Conservation (phyloP, 2,329 filamentous ascomycete genomes). For the Penicillium sp. region DNA sequence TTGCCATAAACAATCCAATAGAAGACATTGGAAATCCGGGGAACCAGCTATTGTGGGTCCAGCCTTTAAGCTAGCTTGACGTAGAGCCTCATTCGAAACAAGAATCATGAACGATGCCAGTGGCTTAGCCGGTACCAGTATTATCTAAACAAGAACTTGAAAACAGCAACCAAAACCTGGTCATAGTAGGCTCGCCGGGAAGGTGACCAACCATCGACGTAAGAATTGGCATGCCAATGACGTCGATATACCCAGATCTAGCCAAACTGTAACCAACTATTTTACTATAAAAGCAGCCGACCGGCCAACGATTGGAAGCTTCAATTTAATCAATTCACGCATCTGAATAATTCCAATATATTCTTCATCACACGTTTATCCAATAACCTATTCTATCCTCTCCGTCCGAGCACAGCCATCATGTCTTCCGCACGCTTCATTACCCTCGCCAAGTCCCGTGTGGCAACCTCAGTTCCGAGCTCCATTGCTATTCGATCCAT, state of each 20-base stretch:
- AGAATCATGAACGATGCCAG: not conserved
- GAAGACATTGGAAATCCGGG: not conserved
- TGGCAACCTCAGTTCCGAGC: slow-evolving; percentile 17
- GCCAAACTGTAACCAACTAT: slow-evolving; percentile 8
- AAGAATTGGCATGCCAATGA: slow-evolving; percentile 23
- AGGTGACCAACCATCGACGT: slow-evolving; percentile 29
- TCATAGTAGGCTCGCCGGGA: not conserved
- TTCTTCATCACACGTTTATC: not conserved
- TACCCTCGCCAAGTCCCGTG: slow-evolving; percentile 25
- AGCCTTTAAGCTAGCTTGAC: not conserved
- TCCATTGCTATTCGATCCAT: slow-evolving; percentile 39
- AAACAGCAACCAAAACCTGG: not conserved
- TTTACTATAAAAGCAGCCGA: slow-evolving; percentile 4
- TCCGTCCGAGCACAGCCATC: not conserved
- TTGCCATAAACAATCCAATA: not conserved
- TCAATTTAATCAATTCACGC: not conserved
- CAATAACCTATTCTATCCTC: not conserved
- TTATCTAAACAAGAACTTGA: not conserved
- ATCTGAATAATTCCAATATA: not conserved
- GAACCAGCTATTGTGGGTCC: not conserved
- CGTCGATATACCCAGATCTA: slow-evolving; percentile 15
- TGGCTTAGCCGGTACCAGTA: not conserved
- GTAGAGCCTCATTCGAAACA: not conserved
- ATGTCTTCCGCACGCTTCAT: slow-evolving; percentile 32
- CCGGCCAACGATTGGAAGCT: not conserved